Evolutionary conservation across 2,329 filamentous ascomycete genomes (phyloP), one percentile per base, ranked within the genome.

Genomic region (Penicillium sp.): DNA sequence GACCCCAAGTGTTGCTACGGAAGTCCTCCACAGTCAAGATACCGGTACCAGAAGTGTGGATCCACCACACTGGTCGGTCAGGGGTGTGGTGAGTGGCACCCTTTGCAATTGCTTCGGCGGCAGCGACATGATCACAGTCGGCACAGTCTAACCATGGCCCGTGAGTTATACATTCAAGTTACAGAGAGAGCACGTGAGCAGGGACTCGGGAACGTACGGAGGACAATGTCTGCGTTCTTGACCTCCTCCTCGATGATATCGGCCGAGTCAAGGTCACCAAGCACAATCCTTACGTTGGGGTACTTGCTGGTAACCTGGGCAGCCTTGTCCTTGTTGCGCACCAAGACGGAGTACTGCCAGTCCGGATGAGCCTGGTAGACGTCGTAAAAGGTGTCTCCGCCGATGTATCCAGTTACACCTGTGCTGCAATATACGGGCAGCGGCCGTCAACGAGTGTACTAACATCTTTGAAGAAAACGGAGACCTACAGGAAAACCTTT

Each of bases 341-440:
- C 69, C 6, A 75, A 60, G 35, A 65, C 69, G 0, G 71, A 68
- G 45, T 73, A 56, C 35, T 75, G 64, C 68, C 72, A 76, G 40
- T 76, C 71, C 3, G 73, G 72, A 54, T 78, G 75, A 5, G 68
- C 61, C 79, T 57, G 4, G 66, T 65, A 53, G 73, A 72, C n/a
- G n/a, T n/a, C n/a, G n/a, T n/a, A n/a, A n/a, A 79, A 66, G 34
- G 72, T 69, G 45, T 77, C 75, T 28, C 77, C 77, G 6, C 76
- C 76, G 43, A 79, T 77, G 57, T 77, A 79, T 28, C 76, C 76
- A 15, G 76, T 77, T 4, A 63, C 69, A 19, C 75, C 76, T 29
- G 75, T 77, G 12, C 76, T 77, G 45, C n/a, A n/a, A n/a, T n/a
- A n/a, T n/a, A n/a, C n/a, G n/a, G n/a, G n/a, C n/a, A n/a, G n/a